Evolutionary conservation across 2,329 filamentous ascomycete species (phyloP).

Genomic region (Colletotrichum liaoningense): DNA sequence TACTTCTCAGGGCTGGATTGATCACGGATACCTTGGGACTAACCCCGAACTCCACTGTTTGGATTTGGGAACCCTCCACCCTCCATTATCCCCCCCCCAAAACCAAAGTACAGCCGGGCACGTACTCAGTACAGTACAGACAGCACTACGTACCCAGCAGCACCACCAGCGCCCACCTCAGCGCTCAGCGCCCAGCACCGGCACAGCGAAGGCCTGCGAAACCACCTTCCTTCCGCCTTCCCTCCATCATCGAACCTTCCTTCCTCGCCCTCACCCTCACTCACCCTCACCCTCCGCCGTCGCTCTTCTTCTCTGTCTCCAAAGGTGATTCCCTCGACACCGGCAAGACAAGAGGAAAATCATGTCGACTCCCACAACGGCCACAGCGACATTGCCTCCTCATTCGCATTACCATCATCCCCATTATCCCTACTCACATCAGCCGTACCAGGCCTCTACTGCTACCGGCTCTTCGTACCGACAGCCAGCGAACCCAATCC

Average conservation of each 20-base stretch:
- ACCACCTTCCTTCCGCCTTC: conserved; percentile 29
- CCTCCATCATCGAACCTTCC: conserved; percentile 27
- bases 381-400: conserved; percentile 45
- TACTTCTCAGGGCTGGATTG: conserved; percentile 2
- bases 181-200: conserved; percentile 27
- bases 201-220: conserved; percentile 33
- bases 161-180: background rate
- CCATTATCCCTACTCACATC: conserved; percentile 71
- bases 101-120: conserved; percentile 18
- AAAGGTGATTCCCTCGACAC: conserved; percentile 36
- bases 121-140: conserved; percentile 6
- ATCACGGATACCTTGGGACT: background rate
- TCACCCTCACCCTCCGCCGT: conserved; percentile 6
- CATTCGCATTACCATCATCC: conserved; percentile 71
- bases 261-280: background rate
- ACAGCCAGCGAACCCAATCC: conserved; percentile 46
- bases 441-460: conserved; percentile 59
- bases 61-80: conserved; percentile 28
- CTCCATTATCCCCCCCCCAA: background rate
- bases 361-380: conserved; percentile 82
- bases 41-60: conserved; percentile 23
- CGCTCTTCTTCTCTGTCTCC: conserved; percentile 4
- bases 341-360: conserved; percentile 38
- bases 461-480: conserved; percentile 46
- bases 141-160: conserved; percentile 12